Evolutionary conservation across 768 basidiomycete genomes (phyloP).

Genomic region (Suillus subalutaceus): DNA sequence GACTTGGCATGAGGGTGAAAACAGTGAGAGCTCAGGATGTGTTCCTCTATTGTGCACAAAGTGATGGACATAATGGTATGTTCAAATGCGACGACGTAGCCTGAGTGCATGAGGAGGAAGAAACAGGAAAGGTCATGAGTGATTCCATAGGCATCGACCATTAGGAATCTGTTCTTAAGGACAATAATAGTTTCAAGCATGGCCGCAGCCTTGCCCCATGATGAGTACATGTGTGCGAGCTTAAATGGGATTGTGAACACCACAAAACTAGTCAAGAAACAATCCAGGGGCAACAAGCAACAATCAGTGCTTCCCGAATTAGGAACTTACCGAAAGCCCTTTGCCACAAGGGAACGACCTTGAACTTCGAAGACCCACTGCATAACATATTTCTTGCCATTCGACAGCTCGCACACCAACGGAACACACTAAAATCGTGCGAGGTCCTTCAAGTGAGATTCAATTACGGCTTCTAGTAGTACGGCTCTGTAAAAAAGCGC

Average conservation of each 20-base stretch:
- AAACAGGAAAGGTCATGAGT: neutral
- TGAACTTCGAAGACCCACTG: neutral
- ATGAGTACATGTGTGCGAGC: neutral
- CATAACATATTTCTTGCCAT: neutral
- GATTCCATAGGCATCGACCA: neutral
- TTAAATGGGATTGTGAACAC: neutral
- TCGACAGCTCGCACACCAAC: neutral
- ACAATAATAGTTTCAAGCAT: neutral
- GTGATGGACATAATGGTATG: neutral
- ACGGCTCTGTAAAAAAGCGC: neutral
- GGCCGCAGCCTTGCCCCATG: neutral
- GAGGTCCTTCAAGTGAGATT: neutral
- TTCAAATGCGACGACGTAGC: neutral
- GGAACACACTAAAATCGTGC: neutral
- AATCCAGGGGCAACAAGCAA: neutral
- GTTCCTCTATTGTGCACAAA: neutral
- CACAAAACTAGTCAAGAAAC: neutral
- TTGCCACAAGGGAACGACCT: neutral
- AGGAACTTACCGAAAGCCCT: neutral
- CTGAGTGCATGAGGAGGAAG: neutral
- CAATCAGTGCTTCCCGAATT: neutral
- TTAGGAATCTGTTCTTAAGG: neutral
- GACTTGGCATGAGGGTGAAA: neutral
- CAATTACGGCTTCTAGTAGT: neutral
- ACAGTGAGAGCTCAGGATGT: neutral